Conservation (phyloP, 192 early-diverging fungal genomes). For the Backusella sp. region DNA sequence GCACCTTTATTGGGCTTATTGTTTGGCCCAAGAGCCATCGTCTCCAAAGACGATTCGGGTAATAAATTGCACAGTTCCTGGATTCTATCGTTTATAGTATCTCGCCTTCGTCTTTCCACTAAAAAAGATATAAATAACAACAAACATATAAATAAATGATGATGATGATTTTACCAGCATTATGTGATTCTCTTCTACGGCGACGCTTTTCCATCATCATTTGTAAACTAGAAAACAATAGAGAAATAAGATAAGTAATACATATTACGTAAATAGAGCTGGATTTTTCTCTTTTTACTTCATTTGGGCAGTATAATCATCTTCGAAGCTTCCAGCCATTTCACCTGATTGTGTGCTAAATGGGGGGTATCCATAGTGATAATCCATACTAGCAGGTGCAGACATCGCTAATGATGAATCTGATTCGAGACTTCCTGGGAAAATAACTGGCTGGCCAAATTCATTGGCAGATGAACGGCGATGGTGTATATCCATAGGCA, state of each 20-base stretch:
- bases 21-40: constrained; percentile 31
- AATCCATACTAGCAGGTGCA: constrained; percentile 34
- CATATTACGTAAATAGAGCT: constrained; percentile 3
- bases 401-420: constrained; percentile 24
- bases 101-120: constrained; percentile 92
- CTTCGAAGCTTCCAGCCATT: constrained; percentile 29
- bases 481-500: constrained; percentile 8
- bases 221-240: constrained; percentile 33
- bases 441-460: not conserved
- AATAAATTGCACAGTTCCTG: constrained; percentile 85
- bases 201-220: constrained; percentile 78
- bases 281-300: constrained; percentile 30
- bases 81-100: constrained; percentile 99
- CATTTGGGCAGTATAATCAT: constrained; percentile 33
- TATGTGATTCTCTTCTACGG: constrained; percentile 93
- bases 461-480: constrained; percentile 8
- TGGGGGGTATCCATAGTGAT: constrained; percentile 13
- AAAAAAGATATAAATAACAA: constrained; percentile 1
- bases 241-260: not conserved
- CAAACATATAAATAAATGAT: constrained; percentile 1
- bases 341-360: not conserved
- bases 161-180: constrained; percentile 55
- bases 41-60: constrained; percentile 69
- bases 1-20: constrained; percentile 96
- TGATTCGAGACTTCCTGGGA: constrained; percentile 6